Evolutionary conservation across 2,329 filamentous ascomycete genomes (phyloP), one percentile per base, ranked within the genome.

Genomic region (Kalmusia sp.): DNA sequence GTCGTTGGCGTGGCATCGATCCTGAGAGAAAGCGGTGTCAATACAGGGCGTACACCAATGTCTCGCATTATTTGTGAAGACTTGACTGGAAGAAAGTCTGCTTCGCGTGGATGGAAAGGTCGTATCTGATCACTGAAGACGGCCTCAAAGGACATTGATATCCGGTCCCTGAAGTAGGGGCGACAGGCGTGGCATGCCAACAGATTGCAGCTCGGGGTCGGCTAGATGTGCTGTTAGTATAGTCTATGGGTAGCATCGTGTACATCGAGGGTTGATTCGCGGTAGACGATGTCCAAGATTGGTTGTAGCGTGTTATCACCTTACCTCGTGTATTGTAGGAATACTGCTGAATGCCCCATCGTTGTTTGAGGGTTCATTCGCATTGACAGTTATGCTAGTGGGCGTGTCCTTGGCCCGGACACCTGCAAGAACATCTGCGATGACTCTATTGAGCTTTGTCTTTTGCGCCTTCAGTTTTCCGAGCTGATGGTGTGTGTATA

Each of bases 151-250:
- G 77, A 78, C 6, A 72, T 69, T 62, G 71, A 80, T 28, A 77
- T 61, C 3, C 80, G 76, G 38, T 82, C 79, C n/a, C 71, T 71
- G 56, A 76, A 79, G 57, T 78, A 79, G 2, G 79, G 79, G 25
- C 81, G 77, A 58, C 82, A 84, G n/a, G 62, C 67, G 27, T 79
- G 78, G 55, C 82, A 84, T 45, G 76, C 76, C 44, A 74, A 73
- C 59, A 76, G 77, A n/a, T 58, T 66, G 64, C 82, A 84, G 21
- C 39, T 43, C 11, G 49, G 38, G 12, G 17, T 41, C 49, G 60
- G 14, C n/a, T 30, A 28, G 11, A 28, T 2, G 15, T 6, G 2
- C 15, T 37, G 48, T 65, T 24, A 64, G 50, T 44, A 7, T 15
- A 31, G 24, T 46, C 38, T 7, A 11, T 22, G 8, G n/a, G n/a